Evolutionary conservation across 1,139 yeast species (phyloP).

Genomic region (Hyphopichia buzzinii): DNA sequence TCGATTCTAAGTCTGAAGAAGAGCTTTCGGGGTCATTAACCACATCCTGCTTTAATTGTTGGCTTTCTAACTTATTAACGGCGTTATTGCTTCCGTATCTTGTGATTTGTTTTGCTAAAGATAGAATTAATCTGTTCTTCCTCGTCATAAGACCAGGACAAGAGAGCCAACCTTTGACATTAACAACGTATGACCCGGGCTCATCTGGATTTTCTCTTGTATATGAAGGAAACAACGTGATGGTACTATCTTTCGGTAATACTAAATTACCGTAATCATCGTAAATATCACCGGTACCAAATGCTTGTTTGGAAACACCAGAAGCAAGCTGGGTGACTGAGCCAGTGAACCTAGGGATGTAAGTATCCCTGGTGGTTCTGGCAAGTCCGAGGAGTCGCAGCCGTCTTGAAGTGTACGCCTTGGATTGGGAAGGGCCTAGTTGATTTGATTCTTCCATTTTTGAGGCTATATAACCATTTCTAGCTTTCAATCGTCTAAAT

Average conservation of each 20-base stretch:
- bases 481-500: background rate
- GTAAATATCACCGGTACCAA: constrained; percentile 25
- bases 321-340: constrained; percentile 50
- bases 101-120: constrained; percentile 70
- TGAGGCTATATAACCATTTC: background rate
- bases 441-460: constrained; percentile 1
- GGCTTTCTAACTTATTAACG: constrained; percentile 29
- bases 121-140: constrained; percentile 64
- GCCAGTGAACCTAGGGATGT: constrained; percentile 51
- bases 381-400: constrained; percentile 47
- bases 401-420: constrained; percentile 19
- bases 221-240: constrained; percentile 62
- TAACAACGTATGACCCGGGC: constrained; percentile 45
- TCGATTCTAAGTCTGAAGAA: constrained; percentile 15
- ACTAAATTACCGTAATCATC: constrained; percentile 33
- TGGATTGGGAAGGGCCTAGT: background rate
- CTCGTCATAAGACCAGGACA: constrained; percentile 71
- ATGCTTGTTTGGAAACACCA: constrained; percentile 40
- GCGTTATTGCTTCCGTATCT: constrained; percentile 37
- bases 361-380: constrained; percentile 55
- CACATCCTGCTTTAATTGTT: constrained; percentile 28
- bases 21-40: constrained; percentile 12
- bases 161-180: constrained; percentile 71
- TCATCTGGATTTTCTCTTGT: constrained; percentile 37
- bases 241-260: constrained; percentile 37